A percentile compares a stretch with the other conserved stretches of the same genome.
Conservation (phyloP, 2,329 filamentous ascomycete species). For the Pseudogymnoascus destructans region DNA sequence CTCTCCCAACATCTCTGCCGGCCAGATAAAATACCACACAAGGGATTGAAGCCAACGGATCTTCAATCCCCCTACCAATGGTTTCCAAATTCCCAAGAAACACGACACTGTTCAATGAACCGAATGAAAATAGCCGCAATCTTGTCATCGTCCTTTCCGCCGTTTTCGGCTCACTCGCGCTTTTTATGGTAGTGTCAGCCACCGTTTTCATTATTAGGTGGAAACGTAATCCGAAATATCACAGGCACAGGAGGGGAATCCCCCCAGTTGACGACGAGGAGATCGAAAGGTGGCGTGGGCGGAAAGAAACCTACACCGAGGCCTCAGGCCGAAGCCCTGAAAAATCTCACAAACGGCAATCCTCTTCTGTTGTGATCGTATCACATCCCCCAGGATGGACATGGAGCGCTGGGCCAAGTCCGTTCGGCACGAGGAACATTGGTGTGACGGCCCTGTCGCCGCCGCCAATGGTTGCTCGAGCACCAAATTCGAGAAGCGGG, state of each 20-base stretch:
- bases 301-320: constrained; percentile 13
- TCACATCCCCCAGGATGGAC: neutral
- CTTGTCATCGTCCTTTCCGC: neutral
- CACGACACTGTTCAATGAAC: neutral
- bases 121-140: neutral
- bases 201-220: neutral
- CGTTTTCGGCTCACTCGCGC: neutral
- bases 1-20: neutral
- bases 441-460: constrained; percentile 8
- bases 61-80: constrained; percentile 2
- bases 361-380: constrained; percentile 3
- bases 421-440: constrained; percentile 24
- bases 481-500: constrained; percentile 48
- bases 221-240: constrained; percentile 2
- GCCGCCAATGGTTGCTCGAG: constrained; percentile 41
- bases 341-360: constrained; percentile 12
- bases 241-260: constrained; percentile 31
- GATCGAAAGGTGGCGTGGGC: constrained; percentile 45
- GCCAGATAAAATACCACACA: neutral
- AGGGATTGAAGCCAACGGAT: constrained; percentile 1
- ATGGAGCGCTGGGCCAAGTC: constrained; percentile 4
- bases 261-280: constrained; percentile 53
- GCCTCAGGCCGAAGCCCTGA: constrained; percentile 19
- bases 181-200: neutral
- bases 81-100: neutral